Base-by-base conservation (phyloP, 2,329 filamentous ascomycete species). In the Septoria petroselini region DNA sequence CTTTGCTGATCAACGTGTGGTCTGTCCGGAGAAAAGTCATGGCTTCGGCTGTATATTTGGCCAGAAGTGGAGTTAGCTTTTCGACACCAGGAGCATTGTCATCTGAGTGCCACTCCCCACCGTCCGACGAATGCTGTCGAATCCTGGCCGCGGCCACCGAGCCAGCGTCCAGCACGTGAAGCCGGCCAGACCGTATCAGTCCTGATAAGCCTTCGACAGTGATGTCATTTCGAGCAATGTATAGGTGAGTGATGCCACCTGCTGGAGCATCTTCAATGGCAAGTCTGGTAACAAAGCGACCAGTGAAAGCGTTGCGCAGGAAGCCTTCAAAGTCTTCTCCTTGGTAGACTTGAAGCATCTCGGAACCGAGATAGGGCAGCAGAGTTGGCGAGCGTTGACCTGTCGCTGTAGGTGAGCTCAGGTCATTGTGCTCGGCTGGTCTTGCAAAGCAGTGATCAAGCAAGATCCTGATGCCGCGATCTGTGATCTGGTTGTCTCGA, bases 161-260 rank as follows among this genome's bases (percentile, higher is more conserved):
- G 1, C 80, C 80, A 25, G 72, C 70, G 64, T 84, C 80, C 2
- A 83, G 68, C 2, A 79, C 75, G 56, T 80, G 73, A 7, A 84
- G 65, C 25, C 74, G 69, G 44, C 67, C 70, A 6, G 78, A 78
- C 41, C 73, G 67, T 8, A 82, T 59, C 4, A 83, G 67, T 12
- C 73, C 75, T 3, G 75, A 76, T 4, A 79, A 66, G 0, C 78
- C 79, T 61, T 81, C 78, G 0, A 79, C 73, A 1, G 77, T 80
- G 4, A 83, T 62, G 2, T 68, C 58, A 49, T 83, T 84, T 6
- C 73, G 73, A 3, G 79, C 72, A 11, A 83, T 72, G 58, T 80
- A 81, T 2, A 84, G 66, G 65, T 84, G 80, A 0, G 80, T 83
- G 30, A 83, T 73, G 2, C 81, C 81, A 7, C 70, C 67, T 58